These are phyloP conservation scores for Curvularia sp. DNA, from an alignment of 2,329 filamentous ascomycete species.

Conservation along the genomic window DNA sequence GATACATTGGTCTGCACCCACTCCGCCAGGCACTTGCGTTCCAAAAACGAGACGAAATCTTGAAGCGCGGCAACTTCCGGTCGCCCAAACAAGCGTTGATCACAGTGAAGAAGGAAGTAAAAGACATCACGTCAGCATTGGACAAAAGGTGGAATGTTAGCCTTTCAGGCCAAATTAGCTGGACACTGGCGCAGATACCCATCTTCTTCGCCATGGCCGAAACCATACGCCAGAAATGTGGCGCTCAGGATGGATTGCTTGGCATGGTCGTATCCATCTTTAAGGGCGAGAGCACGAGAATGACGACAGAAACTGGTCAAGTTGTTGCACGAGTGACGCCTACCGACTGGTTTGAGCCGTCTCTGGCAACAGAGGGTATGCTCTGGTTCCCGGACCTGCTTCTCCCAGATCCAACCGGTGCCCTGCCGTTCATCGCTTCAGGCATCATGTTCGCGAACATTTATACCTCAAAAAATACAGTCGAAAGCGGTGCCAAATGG, in stretches of 20 bases:
- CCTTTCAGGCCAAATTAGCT: conserved; percentile 33
- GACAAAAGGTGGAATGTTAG: conserved; percentile 44
- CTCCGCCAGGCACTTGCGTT: conserved; percentile 42
- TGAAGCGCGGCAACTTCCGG: conserved; percentile 30
- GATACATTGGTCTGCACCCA: conserved; percentile 56
- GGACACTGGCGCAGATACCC: conserved; percentile 45
- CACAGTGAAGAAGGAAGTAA: conserved; percentile 25
- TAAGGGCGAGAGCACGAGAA: conserved; percentile 11
- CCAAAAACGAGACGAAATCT: conserved; percentile 33
- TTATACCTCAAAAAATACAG: conserved; percentile 35
- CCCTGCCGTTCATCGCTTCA: conserved; percentile 59
- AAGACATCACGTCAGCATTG: conserved; percentile 31
- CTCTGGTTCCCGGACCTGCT: conserved; percentile 68
- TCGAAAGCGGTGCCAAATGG: conserved; percentile 23
- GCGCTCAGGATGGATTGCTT: conserved; percentile 41
- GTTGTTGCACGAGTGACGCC: conserved; percentile 9
- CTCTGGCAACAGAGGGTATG: conserved; percentile 63
- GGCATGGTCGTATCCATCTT: conserved; percentile 30
- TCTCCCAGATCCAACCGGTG: conserved; percentile 59
- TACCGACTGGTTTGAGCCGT: conserved; percentile 55
- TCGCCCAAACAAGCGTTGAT: conserved; percentile 26
- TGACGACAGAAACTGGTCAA: conserved; percentile 16
- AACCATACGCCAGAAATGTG: conserved; percentile 46
- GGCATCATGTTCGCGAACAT: conserved; percentile 60
- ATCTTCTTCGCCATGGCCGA: conserved; percentile 51